Conservation (phyloP, 495 filamentous ascomycete species). For the Aspergillus cavernicola region DNA sequence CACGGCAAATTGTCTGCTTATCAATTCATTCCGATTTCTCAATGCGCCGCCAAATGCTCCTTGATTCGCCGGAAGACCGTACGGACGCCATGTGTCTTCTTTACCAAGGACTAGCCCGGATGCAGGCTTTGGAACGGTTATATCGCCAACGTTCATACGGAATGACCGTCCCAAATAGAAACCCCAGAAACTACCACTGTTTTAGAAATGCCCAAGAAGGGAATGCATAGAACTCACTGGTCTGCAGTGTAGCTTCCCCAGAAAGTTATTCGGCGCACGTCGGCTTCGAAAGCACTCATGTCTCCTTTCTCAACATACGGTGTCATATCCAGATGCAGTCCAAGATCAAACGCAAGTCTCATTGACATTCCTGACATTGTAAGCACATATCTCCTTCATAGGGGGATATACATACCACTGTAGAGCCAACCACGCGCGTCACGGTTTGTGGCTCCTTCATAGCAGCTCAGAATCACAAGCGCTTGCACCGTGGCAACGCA, state of each 20-base stretch:
- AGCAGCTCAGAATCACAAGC: slow-evolving; percentile 44
- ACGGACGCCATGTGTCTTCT: slow-evolving; percentile 42
- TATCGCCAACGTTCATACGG: slow-evolving; percentile 45
- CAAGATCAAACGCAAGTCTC: slow-evolving; percentile 49
- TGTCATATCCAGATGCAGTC: slow-evolving; percentile 46
- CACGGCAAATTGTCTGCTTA: slow-evolving; percentile 43
- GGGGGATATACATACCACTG: slow-evolving; percentile 37
- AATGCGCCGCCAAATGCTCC: slow-evolving; percentile 21
- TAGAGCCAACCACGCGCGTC: slow-evolving; percentile 52
- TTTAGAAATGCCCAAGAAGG: not conserved
- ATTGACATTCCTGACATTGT: slow-evolving; percentile 44
- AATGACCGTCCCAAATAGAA: slow-evolving; percentile 47
- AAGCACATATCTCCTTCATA: not conserved
- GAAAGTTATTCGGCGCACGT: slow-evolving; percentile 43
- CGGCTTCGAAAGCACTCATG: slow-evolving; percentile 41
- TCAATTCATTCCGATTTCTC: slow-evolving; percentile 38
- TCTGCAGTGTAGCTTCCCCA: slow-evolving; percentile 52
- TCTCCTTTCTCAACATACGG: slow-evolving; percentile 42
- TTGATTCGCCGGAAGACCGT: slow-evolving; percentile 32
- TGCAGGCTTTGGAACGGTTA: slow-evolving; percentile 42
- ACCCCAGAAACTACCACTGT: slow-evolving; percentile 39
- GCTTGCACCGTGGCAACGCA: slow-evolving; percentile 50
- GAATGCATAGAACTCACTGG: slow-evolving; percentile 31
- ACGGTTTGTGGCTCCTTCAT: slow-evolving; percentile 43
- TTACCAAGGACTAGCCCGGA: slow-evolving; percentile 31